Percentiles rank a stretch among this genome's conserved stretches.
phyloP scores from a whole-genome alignment of 176 grass and related monocot genomes.

The Canna indica region DNA sequence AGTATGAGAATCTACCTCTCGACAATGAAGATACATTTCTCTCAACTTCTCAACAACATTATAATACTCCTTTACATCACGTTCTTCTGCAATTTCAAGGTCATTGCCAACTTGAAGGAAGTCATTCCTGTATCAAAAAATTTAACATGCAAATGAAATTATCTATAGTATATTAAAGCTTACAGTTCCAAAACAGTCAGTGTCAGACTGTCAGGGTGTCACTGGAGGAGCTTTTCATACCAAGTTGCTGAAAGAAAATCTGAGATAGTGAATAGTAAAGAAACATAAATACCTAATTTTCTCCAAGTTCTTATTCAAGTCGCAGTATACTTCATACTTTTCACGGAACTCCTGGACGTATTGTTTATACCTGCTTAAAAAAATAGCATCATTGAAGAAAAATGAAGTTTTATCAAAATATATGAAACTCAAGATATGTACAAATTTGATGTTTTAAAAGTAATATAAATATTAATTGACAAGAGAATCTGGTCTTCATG shows the following conservation, averaged over 20 bases:
- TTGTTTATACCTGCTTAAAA: slow-evolving; percentile 49
- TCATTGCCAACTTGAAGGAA: slow-evolving; percentile 56
- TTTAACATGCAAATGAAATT: not conserved
- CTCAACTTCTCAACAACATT: slow-evolving; percentile 53
- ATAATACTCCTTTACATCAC: slow-evolving; percentile 46
- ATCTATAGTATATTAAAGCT: not conserved
- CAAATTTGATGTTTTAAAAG: not conserved
- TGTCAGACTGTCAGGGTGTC: not conserved
- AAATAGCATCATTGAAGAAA: no score
- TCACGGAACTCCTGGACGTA: slow-evolving; percentile 84
- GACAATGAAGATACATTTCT: slow-evolving; percentile 55
- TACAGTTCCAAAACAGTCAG: not conserved
- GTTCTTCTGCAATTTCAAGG: slow-evolving; percentile 50
- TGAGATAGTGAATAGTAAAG: slow-evolving; percentile 5
- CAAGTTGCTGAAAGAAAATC: slow-evolving; percentile 6
- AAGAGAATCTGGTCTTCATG: not conserved
- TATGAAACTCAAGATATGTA: not conserved
- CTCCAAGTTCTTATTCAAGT: slow-evolving; percentile 59
- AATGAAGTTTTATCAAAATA: not conserved
- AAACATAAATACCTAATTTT: slow-evolving; percentile 56
- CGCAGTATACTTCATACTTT: slow-evolving; percentile 59
- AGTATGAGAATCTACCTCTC: slow-evolving; percentile 42
- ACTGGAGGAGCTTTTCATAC: not conserved
- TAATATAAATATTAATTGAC: not conserved
- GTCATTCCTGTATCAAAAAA: slow-evolving; percentile 32